phyloP scores from a whole-genome alignment of 1,284 basidiomycete genomes.

The Malassezia obtusa region DNA sequence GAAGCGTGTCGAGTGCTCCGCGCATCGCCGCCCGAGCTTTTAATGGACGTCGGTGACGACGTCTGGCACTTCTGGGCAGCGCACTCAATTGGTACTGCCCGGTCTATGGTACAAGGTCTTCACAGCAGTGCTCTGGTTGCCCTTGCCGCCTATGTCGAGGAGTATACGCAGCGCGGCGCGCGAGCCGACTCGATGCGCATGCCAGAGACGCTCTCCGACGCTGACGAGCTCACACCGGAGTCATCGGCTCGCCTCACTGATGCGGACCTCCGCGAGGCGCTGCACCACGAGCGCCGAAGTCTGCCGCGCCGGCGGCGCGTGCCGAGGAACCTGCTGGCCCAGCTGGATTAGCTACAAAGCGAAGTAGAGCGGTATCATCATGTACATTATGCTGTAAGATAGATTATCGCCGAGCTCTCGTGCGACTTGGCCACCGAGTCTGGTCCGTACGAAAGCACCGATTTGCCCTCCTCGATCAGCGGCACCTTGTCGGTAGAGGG shows the following conservation, averaged over 20 bases:
- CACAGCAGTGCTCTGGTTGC: constrained; percentile 13
- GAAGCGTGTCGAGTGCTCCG: neutral
- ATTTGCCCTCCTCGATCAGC: neutral
- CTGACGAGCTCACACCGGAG: neutral
- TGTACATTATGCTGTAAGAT: neutral
- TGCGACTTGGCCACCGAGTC: neutral
- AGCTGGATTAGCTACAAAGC: neutral
- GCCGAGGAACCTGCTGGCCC: neutral
- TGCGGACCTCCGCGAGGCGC: neutral
- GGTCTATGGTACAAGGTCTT: constrained; percentile 2
- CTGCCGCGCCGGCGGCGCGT: neutral
- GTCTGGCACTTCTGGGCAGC: constrained; percentile 12
- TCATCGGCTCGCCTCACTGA: neutral
- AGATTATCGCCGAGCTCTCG: neutral
- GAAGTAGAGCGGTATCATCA: neutral
- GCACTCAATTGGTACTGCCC: constrained; percentile 2
- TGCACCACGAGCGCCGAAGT: neutral
- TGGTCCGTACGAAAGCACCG: neutral
- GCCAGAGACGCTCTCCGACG: neutral
- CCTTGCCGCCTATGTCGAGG: neutral
- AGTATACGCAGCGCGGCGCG: neutral
- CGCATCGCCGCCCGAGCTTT: neutral
- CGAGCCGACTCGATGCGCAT: neutral
- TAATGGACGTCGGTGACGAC: constrained; percentile 2
- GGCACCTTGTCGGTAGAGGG: neutral